Conservation (phyloP, 73 alveolate genomes). For the Symbiodinium natans region DNA sequence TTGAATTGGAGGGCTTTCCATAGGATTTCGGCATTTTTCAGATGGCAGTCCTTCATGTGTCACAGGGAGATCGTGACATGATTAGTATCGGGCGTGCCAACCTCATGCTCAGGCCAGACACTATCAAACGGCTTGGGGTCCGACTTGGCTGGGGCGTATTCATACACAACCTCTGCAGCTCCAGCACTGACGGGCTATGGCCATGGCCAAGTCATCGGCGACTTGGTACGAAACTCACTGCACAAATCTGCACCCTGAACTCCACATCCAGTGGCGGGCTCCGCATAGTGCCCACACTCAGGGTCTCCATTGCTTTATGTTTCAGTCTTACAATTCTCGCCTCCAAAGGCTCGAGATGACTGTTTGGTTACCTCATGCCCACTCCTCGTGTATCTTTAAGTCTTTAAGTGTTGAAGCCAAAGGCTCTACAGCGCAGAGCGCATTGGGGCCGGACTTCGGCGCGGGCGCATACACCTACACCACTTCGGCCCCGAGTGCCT, state of each 20-base stretch:
- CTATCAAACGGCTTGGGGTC: background rate
- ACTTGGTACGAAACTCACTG: background rate
- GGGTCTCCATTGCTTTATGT: background rate
- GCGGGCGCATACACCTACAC: background rate
- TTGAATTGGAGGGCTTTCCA: too few species aligned
- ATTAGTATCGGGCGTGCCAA: too few species aligned
- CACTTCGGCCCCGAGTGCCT: background rate
- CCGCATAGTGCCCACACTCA: background rate
- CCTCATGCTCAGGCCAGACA: constrained; percentile 13
- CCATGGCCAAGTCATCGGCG: background rate
- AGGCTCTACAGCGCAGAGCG: background rate
- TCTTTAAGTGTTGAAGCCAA: too few species aligned
- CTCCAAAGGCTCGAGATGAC: too few species aligned
- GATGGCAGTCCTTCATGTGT: too few species aligned
- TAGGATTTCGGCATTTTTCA: too few species aligned
- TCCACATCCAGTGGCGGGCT: background rate
- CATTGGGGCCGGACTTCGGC: background rate
- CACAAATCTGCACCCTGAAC: too few species aligned
- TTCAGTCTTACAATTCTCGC: background rate
- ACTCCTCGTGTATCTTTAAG: too few species aligned
- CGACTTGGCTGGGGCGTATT: background rate
- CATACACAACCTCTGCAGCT: constrained; percentile 2
- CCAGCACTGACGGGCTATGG: background rate
- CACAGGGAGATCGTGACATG: too few species aligned
- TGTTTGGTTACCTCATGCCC: too few species aligned